Conservation (phyloP, 768 basidiomycete species). For the Leccinum disarticulatum region DNA sequence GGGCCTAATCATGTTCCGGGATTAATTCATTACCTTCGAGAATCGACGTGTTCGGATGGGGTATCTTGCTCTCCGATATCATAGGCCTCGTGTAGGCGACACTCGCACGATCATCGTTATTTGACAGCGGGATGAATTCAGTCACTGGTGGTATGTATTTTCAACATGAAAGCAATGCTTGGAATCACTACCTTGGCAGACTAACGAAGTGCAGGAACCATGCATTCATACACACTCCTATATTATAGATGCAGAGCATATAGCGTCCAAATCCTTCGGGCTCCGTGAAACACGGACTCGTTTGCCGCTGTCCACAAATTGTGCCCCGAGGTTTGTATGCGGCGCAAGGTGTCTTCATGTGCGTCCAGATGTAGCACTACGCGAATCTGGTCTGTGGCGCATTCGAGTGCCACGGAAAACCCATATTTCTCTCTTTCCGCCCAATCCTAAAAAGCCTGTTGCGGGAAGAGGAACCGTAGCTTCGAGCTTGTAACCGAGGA, state of each 20-base stretch:
- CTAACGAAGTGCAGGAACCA: constrained; percentile 16
- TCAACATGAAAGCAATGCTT: constrained; percentile 37
- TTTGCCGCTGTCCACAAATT: not conserved
- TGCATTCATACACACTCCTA: not conserved
- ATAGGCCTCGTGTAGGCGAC: constrained; percentile 40
- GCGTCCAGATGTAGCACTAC: constrained; percentile 23
- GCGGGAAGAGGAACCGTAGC: constrained; percentile 63
- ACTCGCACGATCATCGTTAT: constrained; percentile 36
- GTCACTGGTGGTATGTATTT: constrained; percentile 40
- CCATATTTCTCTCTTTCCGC: constrained; percentile 56
- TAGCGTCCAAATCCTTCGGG: constrained; percentile 5
- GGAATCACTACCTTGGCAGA: constrained; percentile 36
- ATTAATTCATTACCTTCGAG: not conserved
- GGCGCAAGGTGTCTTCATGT: constrained; percentile 6
- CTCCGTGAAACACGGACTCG: constrained; percentile 14
- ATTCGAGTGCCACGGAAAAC: constrained; percentile 52
- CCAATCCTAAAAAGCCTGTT: constrained; percentile 37
- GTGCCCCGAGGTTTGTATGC: not conserved
- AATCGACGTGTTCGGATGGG: constrained; percentile 38
- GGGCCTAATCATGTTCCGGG: no score
- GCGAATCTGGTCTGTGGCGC: constrained; percentile 32
- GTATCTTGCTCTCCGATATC: constrained; percentile 40
- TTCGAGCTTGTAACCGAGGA: constrained; percentile 60
- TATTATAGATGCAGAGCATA: constrained; percentile 4
- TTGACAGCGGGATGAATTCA: constrained; percentile 41